Evolutionary conservation across 2,329 filamentous ascomycete genomes (phyloP), one percentile per base, ranked within the genome.

Genomic region (Diaporthe humulicola): DNA sequence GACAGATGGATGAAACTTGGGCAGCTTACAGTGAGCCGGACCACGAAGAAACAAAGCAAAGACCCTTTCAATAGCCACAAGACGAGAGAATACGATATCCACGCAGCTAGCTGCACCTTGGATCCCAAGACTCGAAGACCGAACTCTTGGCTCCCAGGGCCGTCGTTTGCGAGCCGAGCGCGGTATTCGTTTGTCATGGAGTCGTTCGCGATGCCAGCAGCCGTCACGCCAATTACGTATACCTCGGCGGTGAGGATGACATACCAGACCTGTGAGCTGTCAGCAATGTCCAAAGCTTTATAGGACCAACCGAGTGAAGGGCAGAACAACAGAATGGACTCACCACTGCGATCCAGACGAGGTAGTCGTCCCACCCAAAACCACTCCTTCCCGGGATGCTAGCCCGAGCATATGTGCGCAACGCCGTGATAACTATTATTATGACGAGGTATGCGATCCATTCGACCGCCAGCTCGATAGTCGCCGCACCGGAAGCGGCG

Each of bases 41-140:
- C 84, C 17, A 72, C 71, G 79, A 90, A 92, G 79, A 91, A 91
- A 56, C 87, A 83, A 8, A 88, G 85, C 84, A 91, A 86, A 70
- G 90, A 90, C 10, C 84, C 81, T 80, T 92, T 92, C 75, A 91
- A 80, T 28, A 87, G 79, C 88, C 88, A 91, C 19, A 92, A 79
- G 15, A 91, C 80, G 3, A 85, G 80, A 0, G 86, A 87, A 76
- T 92, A 92, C 7, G 86, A 82, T 22, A 87, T 86, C 89, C 89
- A 91, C 2, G 89, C 88, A 0, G 87, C 81, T 2, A 92, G 79
- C 75, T 91, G 89, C 0, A 89, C 86, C 77, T 91, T 91, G 15
- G 89, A 90, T 0, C 90, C 90, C 2, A 86, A 80, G 0, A 90
- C 83, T n/a, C 90, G 86, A 19, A 50, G 64, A 9, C 45, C 50